Evolutionary conservation across 139 green algal genomes (phyloP).

Genomic region (Desmodesmus armatus): DNA sequence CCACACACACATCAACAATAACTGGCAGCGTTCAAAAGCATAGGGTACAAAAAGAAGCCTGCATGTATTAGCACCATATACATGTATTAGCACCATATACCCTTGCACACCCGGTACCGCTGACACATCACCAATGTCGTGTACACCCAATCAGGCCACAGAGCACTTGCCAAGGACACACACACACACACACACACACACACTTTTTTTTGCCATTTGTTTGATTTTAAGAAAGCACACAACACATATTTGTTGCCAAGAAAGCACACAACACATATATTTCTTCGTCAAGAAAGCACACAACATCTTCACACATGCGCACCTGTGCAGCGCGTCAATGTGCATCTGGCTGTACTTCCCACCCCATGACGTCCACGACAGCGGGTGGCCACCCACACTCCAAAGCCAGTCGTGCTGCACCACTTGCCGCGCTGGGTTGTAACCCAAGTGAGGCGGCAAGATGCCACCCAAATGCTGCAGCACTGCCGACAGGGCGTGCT

Average conservation of each 20-base stretch:
- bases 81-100: no score
- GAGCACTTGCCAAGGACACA: neutral
- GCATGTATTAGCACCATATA: no score
- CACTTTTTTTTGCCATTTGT: no score
- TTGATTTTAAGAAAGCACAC: no score
- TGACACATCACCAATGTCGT: no score
- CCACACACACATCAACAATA: neutral
- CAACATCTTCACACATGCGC: no score
- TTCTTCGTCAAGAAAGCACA: no score
- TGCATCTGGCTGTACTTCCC: conserved; percentile 50
- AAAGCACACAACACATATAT: no score
- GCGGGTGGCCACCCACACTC: conserved; percentile 62
- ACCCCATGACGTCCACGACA: conserved; percentile 59
- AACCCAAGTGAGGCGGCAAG: conserved; percentile 75
- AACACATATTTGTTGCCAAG: no score
- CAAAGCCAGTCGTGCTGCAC: conserved; percentile 75
- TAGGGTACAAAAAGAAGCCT: no score
- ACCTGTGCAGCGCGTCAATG: conserved; percentile 55
- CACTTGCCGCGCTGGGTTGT: conserved; percentile 38
- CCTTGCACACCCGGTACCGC: no score
- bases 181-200: neutral
- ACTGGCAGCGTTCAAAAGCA: no score
- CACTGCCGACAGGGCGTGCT: conserved; percentile 65
- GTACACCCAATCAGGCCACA: neutral
- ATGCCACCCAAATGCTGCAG: conserved; percentile 73